Percentiles rank a stretch among this genome's conserved stretches.
Evolutionary conservation across 2,329 filamentous ascomycete genomes (phyloP).

Genomic region (Xylariomycetidae sp.): DNA sequence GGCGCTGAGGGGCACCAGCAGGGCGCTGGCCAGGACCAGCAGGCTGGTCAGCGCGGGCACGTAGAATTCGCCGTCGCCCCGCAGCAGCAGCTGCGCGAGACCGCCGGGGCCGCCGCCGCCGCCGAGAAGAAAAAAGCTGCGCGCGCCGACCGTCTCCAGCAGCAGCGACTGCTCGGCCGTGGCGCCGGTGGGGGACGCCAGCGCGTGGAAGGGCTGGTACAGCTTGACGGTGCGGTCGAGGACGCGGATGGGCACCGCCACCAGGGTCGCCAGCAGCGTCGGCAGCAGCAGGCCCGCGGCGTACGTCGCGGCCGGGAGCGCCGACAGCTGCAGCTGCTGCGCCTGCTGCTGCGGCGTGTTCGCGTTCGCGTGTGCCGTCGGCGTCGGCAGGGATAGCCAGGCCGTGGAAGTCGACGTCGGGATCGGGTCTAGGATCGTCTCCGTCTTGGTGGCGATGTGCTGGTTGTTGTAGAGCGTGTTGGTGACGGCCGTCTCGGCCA

Average conservation of each 20-base stretch:
- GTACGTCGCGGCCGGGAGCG: conserved; percentile 26
- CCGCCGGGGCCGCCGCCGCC: conserved; percentile 28
- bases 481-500: conserved; percentile 9
- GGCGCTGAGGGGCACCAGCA: conserved; percentile 33
- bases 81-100: conserved; percentile 15
- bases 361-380: conserved; percentile 7
- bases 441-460: conserved; percentile 13
- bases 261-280: conserved; percentile 26
- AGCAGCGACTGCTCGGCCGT: conserved; percentile 35
- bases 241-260: conserved; percentile 31
- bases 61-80: too few species aligned
- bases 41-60: conserved; percentile 32
- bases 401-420: conserved; percentile 8
- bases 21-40: conserved; percentile 27
- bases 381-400: conserved; percentile 7
- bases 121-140: conserved; percentile 27
- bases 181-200: conserved; percentile 31
- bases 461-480: conserved; percentile 12
- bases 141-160: conserved; percentile 33
- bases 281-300: conserved; percentile 32
- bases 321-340: conserved; percentile 8
- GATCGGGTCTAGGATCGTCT: conserved; percentile 14
- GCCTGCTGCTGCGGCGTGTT: conserved; percentile 6
- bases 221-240: conserved; percentile 31
- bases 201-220: conserved; percentile 36